phyloP scores from a whole-genome alignment of 306 rosid genomes.

The Rosa chinensis region DNA sequence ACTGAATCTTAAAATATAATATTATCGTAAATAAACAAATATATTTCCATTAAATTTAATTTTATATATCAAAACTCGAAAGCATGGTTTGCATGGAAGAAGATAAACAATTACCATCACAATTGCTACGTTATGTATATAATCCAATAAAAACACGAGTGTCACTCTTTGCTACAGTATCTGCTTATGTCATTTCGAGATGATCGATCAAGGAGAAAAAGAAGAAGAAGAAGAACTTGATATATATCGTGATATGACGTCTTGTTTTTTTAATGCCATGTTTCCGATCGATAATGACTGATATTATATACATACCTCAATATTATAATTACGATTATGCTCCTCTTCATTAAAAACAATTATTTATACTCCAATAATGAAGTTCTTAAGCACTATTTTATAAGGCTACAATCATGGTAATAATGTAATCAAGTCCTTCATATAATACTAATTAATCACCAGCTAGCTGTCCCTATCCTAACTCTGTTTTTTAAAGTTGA shows the following conservation, averaged over 20 bases:
- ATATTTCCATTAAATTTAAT: not conserved
- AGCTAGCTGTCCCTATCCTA: constrained; percentile 22
- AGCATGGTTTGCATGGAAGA: not conserved
- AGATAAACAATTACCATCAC: not conserved
- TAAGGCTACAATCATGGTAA: constrained; percentile 6
- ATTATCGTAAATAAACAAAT: not conserved
- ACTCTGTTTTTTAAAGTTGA: constrained; percentile 1
- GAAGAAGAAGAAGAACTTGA: not conserved
- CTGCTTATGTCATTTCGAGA: not conserved
- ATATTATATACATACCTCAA: not conserved
- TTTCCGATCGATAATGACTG: not conserved
- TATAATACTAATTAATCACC: constrained; percentile 15
- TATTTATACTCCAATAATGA: constrained; percentile 26
- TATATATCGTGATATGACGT: constrained; percentile 11
- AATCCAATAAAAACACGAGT: not conserved
- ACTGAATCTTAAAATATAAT: not conserved
- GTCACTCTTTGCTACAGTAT: not conserved
- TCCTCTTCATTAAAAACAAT: not conserved
- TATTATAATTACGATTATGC: not conserved
- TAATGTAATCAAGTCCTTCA: not conserved
- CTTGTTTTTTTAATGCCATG: not conserved
- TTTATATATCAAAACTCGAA: not conserved
- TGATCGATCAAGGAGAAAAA: not conserved
- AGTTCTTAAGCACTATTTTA: constrained; percentile 11
- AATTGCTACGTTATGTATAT: not conserved